These are phyloP conservation scores for Podospora anserina DNA, from an alignment of 495 filamentous ascomycete genomes.

Conservation along the genomic window DNA sequence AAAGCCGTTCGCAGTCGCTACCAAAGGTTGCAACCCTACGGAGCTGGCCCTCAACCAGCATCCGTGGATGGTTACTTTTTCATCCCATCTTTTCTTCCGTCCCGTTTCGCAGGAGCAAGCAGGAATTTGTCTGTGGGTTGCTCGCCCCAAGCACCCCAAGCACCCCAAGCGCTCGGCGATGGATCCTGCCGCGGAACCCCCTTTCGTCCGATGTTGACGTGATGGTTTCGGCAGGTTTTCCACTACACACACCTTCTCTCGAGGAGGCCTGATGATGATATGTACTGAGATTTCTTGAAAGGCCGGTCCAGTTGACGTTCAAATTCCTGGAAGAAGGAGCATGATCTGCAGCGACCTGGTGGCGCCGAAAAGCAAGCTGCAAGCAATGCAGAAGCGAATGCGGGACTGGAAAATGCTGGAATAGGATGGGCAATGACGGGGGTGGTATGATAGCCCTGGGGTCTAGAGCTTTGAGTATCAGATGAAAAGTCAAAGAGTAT, in stretches of 20 bases:
- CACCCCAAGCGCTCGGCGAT: constrained; percentile 1
- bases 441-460: neutral
- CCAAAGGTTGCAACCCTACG: constrained; percentile 13
- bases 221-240: neutral
- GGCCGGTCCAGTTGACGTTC: neutral
- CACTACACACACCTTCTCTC: neutral
- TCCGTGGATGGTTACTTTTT: neutral
- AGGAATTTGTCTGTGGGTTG: constrained; percentile 3
- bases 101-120: neutral
- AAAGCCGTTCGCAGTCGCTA: constrained; percentile 17
- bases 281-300: neutral
- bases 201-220: constrained; percentile 2
- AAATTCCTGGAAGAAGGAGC: neutral
- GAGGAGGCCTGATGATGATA: neutral
- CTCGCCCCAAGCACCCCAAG: neutral
- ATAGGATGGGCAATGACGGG: constrained; percentile 1
- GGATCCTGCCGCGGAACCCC: neutral
- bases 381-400: constrained; percentile 14
- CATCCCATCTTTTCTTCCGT: constrained; percentile 4
- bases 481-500: neutral
- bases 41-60: neutral
- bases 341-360: constrained; percentile 6
- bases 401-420: constrained; percentile 4
- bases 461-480: neutral
- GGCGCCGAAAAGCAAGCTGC: constrained; percentile 6